These are phyloP conservation scores for Scutellaria minor DNA, from an alignment of 257 asterid species.

Conservation along the genomic window DNA sequence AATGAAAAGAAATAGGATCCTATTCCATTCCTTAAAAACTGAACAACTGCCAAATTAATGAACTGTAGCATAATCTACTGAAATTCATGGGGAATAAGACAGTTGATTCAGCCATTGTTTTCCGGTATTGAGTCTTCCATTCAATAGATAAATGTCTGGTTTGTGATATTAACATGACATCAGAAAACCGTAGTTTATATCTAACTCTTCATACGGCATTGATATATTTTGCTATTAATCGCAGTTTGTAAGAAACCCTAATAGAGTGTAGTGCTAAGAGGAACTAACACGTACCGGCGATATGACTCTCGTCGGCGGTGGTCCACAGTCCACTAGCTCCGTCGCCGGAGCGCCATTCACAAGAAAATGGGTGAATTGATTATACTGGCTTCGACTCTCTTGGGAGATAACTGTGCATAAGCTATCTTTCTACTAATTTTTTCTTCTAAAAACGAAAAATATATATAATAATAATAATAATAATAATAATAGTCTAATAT, in stretches of 20 bases:
- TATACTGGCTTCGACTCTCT: too few species aligned
- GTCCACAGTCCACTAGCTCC: constrained; percentile 27
- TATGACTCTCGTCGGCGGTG: constrained; percentile 22
- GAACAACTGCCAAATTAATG: not conserved
- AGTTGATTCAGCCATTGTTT: constrained; percentile 18
- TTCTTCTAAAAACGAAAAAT: too few species aligned
- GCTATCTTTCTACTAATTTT: too few species aligned
- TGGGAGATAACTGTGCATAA: too few species aligned
- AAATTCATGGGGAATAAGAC: not conserved
- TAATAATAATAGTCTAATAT: too few species aligned
- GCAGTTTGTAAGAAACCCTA: not conserved
- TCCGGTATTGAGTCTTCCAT: not conserved
- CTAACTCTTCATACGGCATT: not conserved
- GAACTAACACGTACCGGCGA: constrained; percentile 4
- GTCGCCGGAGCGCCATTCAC: not conserved
- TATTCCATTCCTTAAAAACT: not conserved
- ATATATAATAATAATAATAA: too few species aligned
- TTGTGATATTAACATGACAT: not conserved
- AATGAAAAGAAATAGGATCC: not conserved
- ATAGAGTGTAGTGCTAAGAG: not conserved
- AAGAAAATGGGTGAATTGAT: too few species aligned
- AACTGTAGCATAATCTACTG: not conserved
- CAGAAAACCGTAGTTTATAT: not conserved
- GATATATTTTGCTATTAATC: not conserved
- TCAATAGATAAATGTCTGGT: not conserved